Base-by-base conservation (phyloP, 768 basidiomycete genomes). In the Mrakia gelida region DNA sequence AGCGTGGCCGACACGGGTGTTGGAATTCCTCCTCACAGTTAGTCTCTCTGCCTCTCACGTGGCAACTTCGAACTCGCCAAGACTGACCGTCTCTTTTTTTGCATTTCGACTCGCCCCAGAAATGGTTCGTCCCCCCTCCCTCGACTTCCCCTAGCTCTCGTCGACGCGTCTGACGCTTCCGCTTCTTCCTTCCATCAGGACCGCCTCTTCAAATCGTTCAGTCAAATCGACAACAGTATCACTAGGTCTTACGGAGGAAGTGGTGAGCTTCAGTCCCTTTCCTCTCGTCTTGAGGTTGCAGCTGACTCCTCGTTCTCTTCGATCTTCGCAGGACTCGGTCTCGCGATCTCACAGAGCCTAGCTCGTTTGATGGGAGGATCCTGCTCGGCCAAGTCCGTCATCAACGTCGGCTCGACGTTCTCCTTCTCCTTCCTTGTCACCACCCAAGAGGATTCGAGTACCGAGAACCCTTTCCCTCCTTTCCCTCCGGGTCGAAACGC, bases 201-300 rank as follows among this genome's bases (percentile, higher is more conserved):
- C n/a, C 75, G 75, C 7, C 63, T 75, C 8, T 75, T 75, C 75
- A 75, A 75, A 34, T 32, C 41, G 0, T 75, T 75, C 63, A 28
- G 26, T 26, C 75, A 75, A 18, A 61, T 73, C 43, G 75, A 75
- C 45, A 16, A 23, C 26, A 32, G 28, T 18, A 68, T 54, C 43
- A 67, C 63, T 1, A 43, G 75, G 16, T 34, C 43, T 6, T 45
- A 75, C 32, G 75, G 75, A 7, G 75, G 75, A 2, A 49, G 41
- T 26, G 70, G 70, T 71, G 59, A 59, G 49, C 7, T 52, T 13
- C 2, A 2, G 11, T 45, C 45, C 15, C 38, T 38, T 38, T 38
- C 38, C 38, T 38, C 8, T 38, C 38, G 38, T 38, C 38, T 38
- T 38, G 38, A 38, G 8, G 38, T 38, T 38, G 38, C 3, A 52